A percentile compares a stretch with the other conserved stretches of the same genome.
phyloP scores from a whole-genome alignment of 1,139 yeast genomes.

The Geotrichum candidum region DNA sequence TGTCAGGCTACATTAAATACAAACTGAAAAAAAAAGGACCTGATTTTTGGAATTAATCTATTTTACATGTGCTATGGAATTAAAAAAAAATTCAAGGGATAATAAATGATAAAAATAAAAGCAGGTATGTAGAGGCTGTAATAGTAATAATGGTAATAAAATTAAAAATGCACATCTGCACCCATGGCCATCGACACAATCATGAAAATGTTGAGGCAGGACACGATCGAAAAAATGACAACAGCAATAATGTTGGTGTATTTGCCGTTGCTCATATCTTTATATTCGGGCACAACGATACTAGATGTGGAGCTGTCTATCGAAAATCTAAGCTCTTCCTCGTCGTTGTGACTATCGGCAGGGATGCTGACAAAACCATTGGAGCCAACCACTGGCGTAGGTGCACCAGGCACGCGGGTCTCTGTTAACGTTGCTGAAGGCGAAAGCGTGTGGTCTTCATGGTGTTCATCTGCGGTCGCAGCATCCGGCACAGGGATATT shows the following conservation, averaged over 20 bases:
- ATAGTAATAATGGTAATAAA: not conserved
- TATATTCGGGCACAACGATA: conserved; percentile 24
- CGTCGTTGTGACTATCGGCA: not conserved
- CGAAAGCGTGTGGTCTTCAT: conserved; percentile 5
- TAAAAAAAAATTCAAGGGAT: not conserved
- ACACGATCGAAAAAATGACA: conserved; percentile 63
- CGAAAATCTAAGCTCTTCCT: conserved; percentile 4
- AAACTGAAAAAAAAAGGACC: not conserved
- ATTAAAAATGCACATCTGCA: conserved; percentile 53
- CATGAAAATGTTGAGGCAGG: conserved; percentile 68
- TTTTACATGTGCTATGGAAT: not conserved
- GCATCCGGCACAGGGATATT: not conserved
- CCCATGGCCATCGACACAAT: conserved; percentile 62
- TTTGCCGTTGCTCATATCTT: conserved; percentile 64
- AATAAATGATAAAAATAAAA: not conserved
- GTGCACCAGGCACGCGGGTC: not conserved
- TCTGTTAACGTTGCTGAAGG: conserved; percentile 13
- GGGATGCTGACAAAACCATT: conserved; percentile 2
- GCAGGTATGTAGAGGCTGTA: not conserved
- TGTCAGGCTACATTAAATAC: no score
- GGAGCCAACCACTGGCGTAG: conserved; percentile 3
- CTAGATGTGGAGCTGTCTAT: conserved; percentile 16
- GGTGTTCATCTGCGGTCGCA: not conserved
- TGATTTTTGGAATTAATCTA: not conserved
- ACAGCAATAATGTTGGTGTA: conserved; percentile 51